phyloP scores from a whole-genome alignment of 2,329 filamentous ascomycete genomes.

The Mollisia scopiformis region DNA sequence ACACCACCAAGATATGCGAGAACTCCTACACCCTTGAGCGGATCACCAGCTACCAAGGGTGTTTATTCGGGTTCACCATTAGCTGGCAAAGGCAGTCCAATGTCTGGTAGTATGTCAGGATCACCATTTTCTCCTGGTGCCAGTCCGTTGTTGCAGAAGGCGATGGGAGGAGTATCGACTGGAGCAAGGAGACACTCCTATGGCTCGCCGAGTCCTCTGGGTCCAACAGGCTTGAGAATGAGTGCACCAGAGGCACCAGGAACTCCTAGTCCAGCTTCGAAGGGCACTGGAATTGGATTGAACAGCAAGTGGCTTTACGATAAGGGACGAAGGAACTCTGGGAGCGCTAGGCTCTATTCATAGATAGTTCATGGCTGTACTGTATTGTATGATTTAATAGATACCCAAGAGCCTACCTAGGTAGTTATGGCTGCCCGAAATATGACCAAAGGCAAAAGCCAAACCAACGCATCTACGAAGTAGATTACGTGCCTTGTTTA shows the following conservation, averaged over 20 bases:
- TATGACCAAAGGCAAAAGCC: not conserved
- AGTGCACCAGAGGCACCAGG: slow-evolving; percentile 55
- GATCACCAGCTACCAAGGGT: slow-evolving; percentile 59
- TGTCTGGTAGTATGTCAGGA: slow-evolving; percentile 41
- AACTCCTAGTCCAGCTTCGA: slow-evolving; percentile 71
- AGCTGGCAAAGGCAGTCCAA: slow-evolving; percentile 57
- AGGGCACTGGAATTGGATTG: slow-evolving; percentile 73
- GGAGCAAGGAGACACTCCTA: slow-evolving; percentile 64
- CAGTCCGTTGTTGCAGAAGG: slow-evolving; percentile 70
- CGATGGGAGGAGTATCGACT: slow-evolving; percentile 49
- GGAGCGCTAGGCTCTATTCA: slow-evolving; percentile 32
- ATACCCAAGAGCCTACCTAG: slow-evolving; percentile 31
- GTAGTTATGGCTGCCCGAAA: slow-evolving; percentile 6
- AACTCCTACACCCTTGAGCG: slow-evolving; percentile 61
- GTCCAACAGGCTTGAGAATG: slow-evolving; percentile 46
- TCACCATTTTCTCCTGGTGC: slow-evolving; percentile 54
- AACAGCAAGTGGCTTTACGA: slow-evolving; percentile 98
- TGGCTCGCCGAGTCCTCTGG: slow-evolving; percentile 58
- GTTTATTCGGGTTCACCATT: slow-evolving; percentile 58
- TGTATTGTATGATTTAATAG: slow-evolving; percentile 26
- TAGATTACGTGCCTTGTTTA: not conserved
- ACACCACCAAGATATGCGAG: slow-evolving; percentile 88
- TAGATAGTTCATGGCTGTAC: slow-evolving; percentile 18
- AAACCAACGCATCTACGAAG: not conserved
- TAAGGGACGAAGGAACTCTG: slow-evolving; percentile 58